phyloP scores from a whole-genome alignment of 2,329 filamentous ascomycete species.

The Exophiala sideris region DNA sequence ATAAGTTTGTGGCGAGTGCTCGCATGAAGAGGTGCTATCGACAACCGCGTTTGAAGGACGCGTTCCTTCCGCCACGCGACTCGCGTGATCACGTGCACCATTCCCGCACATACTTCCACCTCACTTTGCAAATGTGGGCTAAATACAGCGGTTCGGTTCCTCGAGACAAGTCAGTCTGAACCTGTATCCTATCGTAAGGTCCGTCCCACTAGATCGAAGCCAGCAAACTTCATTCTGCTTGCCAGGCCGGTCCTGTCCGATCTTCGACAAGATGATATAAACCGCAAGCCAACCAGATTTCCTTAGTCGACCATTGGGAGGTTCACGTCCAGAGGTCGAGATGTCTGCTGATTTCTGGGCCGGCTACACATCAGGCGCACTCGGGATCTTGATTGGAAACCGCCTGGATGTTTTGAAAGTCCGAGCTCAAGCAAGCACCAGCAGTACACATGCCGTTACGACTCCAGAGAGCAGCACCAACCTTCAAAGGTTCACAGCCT shows the following conservation, averaged over 20 bases:
- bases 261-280: no score
- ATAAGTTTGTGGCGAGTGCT: background rate
- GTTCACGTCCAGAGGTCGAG: background rate
- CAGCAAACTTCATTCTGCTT: no score
- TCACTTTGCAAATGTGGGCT: background rate
- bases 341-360: conserved; percentile 95
- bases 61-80: no score
- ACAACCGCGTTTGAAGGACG: background rate
- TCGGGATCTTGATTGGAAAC: conserved; percentile 85
- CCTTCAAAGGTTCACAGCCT: conserved; percentile 18
- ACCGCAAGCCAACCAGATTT: no score
- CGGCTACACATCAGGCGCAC: conserved; percentile 81
- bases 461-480: background rate
- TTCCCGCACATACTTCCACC: background rate
- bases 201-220: no score
- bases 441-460: background rate
- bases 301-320: background rate
- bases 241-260: no score
- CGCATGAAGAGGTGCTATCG: background rate
- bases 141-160: no score
- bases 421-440: conserved; percentile 67
- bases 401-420: conserved; percentile 79
- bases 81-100: background rate
- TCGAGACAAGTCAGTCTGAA: no score
- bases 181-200: no score